A percentile compares a stretch with the other conserved stretches of the same genome.
These are phyloP conservation scores for Sclerospora graminicola DNA, from an alignment of 352 stramenopile genomes.

Conservation along the genomic window DNA sequence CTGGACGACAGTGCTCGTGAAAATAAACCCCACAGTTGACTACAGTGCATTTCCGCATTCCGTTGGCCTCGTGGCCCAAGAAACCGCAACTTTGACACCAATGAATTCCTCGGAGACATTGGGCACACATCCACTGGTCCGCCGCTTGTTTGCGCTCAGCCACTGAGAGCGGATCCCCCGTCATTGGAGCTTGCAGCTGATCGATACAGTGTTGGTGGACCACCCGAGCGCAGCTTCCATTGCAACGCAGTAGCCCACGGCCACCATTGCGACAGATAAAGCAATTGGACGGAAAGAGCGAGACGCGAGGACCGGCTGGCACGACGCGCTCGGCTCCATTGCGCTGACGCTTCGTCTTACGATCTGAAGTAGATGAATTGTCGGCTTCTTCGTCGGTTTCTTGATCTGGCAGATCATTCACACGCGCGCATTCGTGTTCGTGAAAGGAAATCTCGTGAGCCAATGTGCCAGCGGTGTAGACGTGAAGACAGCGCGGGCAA, in stretches of 20 bases:
- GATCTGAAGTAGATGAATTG: background rate
- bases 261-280: conserved; percentile 44
- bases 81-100: conserved; percentile 58
- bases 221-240: conserved; percentile 38
- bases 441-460: conserved; percentile 64
- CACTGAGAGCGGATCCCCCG: conserved; percentile 4
- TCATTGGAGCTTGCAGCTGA: conserved; percentile 24
- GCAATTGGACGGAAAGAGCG: conserved; percentile 46
- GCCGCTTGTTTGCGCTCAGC: conserved; percentile 23
- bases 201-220: conserved; percentile 60
- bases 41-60: conserved; percentile 39
- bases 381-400: background rate
- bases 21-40: conserved; percentile 51
- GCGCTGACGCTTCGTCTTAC: conserved; percentile 21
- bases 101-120: conserved; percentile 51
- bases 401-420: conserved; percentile 25
- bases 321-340: conserved; percentile 2
- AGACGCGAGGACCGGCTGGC: conserved; percentile 10
- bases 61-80: conserved; percentile 44
- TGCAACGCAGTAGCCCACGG: conserved; percentile 44
- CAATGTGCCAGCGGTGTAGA: conserved; percentile 37
- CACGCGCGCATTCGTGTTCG: conserved; percentile 62
- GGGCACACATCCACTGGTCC: conserved; percentile 50
- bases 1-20: conserved; percentile 32
- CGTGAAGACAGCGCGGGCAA: conserved; percentile 53